Evolutionary conservation across 2,329 filamentous ascomycete genomes (phyloP).

Genomic region (Ceratocystis papillata): DNA sequence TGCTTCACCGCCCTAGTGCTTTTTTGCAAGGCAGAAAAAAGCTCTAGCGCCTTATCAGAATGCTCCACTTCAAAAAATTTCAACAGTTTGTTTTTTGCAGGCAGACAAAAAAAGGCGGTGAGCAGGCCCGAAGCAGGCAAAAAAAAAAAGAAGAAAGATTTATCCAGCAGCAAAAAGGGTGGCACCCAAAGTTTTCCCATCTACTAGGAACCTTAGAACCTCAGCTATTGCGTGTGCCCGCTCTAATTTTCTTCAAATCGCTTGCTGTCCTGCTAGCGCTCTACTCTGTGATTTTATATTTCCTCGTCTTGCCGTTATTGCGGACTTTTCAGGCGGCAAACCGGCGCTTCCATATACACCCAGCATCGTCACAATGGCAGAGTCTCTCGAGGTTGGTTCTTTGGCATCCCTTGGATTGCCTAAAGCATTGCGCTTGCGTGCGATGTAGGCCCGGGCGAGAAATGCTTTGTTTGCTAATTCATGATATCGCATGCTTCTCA

Average conservation of each 20-base stretch:
- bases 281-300: neutral
- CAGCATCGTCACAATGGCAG: conserved; percentile 26
- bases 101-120: conserved; percentile 26
- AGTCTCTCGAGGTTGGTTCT: conserved; percentile 28
- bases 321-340: neutral
- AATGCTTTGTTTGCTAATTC: conserved; percentile 16
- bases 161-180: neutral
- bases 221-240: conserved; percentile 1
- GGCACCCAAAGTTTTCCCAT: conserved; percentile 2
- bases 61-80: conserved; percentile 24
- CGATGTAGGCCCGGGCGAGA: neutral
- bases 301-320: neutral
- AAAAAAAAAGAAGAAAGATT: conserved; percentile 4
- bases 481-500: conserved; percentile 4
- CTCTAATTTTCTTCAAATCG: neutral
- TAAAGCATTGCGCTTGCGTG: neutral
- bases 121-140: neutral
- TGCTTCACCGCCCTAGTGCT: neutral
- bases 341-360: neutral
- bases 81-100: neutral
- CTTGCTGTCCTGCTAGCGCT: neutral
- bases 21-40: conserved; percentile 20
- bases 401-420: conserved; percentile 1
- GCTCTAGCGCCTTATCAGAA: conserved; percentile 15
- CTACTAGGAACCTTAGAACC: neutral